Base-by-base conservation (phyloP, 345 rosid genomes). In the Pugionium dolabratum region DNA sequence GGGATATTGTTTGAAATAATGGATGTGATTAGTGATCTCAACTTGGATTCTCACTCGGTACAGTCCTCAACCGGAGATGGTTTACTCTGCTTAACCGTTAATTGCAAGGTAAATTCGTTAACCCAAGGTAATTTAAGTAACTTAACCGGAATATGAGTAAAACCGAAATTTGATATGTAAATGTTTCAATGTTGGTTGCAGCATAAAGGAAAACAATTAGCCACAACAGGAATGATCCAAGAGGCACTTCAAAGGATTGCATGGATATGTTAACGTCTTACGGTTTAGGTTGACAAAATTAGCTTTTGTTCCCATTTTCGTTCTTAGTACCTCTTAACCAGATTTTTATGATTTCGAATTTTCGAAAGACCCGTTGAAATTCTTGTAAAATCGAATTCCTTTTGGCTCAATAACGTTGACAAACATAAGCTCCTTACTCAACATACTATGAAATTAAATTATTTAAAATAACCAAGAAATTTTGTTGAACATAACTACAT, bases 1-100 rank as follows among this genome's bases (percentile, higher is more conserved):
- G 93, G 96, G 39, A 42, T 88, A 54, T 70, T 94, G 77, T 81
- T 94, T 3, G 91, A 85, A 79, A 79, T 91, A 46, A 81, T 94
- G 81, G 93, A 85, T 76, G 90, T 76, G 44, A 62, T 78, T 33
- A 81, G 83, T 81, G 70, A 63, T 73, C 84, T 86, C 59, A 76
- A 71, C 54, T 59, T 95, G 61, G 96, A 95, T 82, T 88, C 88
- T 39, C 86, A 85, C 70, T 80, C 95, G 0, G 85, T 95, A 40
- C 89, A 85, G 39, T 91, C 99, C 4, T 81, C 89, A 4, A 84
- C 82, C 30, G 64, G 47, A 1, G 84, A 83, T 7, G 95, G 91
- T 42, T 64, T 85, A 42, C 82, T 95, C 8, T 85, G 81, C 48
- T 63, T 87, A 62, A 76, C 85, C 6, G 81, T 91, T 32, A 83